Evolutionary conservation across 495 filamentous ascomycete species (phyloP).

Genomic region (Aspergillus biplanus): DNA sequence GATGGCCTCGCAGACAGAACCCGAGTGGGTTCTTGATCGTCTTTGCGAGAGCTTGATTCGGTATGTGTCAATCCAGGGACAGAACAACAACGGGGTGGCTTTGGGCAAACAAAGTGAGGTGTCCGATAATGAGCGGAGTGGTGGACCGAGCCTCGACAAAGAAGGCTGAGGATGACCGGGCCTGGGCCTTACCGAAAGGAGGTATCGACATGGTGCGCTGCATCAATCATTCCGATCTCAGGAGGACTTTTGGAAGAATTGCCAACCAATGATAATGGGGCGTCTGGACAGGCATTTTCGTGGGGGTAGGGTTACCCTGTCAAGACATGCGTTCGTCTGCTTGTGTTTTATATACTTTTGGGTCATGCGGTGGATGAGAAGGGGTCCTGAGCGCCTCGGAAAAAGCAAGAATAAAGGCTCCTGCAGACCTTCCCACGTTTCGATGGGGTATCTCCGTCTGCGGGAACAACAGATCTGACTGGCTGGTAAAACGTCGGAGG

Average conservation of each 20-base stretch:
- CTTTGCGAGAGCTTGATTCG: slow-evolving; percentile 61
- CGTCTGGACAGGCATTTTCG: no score
- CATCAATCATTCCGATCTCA: background rate
- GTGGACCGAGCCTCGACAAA: background rate
- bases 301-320: no score
- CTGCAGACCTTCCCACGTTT: background rate
- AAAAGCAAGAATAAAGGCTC: background rate
- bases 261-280: no score
- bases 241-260: background rate
- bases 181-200: background rate
- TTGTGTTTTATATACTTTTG: no score
- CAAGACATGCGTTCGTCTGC: no score
- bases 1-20: slow-evolving; percentile 57
- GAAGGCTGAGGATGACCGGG: background rate
- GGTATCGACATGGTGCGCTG: background rate
- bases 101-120: slow-evolving; percentile 34
- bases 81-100: slow-evolving; percentile 32
- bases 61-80: slow-evolving; percentile 48
- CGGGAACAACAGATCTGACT: background rate
- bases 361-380: no score
- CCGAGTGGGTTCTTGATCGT: slow-evolving; percentile 63
- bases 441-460: background rate
- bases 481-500: background rate
- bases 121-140: background rate
- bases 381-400: background rate